Conservation (phyloP, 306 rosid genomes). For the Quercus mongolica region DNA sequence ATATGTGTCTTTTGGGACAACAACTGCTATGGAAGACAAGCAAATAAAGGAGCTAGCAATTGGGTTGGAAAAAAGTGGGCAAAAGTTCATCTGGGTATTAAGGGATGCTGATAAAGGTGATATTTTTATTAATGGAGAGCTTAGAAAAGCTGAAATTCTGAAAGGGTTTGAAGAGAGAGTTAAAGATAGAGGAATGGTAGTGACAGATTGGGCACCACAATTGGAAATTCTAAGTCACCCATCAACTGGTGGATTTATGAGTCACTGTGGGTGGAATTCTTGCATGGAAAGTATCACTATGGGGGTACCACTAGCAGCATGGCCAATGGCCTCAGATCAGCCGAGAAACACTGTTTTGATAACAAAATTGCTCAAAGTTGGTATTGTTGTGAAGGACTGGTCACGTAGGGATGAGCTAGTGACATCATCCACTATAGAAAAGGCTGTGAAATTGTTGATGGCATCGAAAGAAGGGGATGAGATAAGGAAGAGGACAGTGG, state of each 20-base stretch:
- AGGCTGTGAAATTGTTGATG: conserved; percentile 44
- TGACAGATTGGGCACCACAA: conserved; percentile 71
- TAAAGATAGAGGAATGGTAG: conserved; percentile 36
- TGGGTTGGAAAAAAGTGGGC: conserved; percentile 60
- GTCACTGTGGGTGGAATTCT: conserved; percentile 83
- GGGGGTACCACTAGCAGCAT: conserved; percentile 69
- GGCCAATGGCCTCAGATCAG: conserved; percentile 87
- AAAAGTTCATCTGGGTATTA: conserved; percentile 64
- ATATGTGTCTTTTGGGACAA: conserved; percentile 72
- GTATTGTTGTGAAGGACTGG: conserved; percentile 54
- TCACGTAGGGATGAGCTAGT: conserved; percentile 30
- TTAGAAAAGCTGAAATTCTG: conserved; percentile 31
- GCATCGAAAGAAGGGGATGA: conserved; percentile 45
- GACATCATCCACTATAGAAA: conserved; percentile 24
- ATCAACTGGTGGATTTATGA: conserved; percentile 60
- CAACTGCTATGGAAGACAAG: conserved; percentile 44
- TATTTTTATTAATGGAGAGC: conserved; percentile 10
- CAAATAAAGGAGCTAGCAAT: conserved; percentile 56
- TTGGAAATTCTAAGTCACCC: conserved; percentile 52
- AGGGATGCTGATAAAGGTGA: conserved; percentile 70
- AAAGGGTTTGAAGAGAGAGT: conserved; percentile 54
- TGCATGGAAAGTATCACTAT: conserved; percentile 67
- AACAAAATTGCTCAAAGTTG: conserved; percentile 42
- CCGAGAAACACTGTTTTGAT: conserved; percentile 62
- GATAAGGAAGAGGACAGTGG: conserved; percentile 43